Percentiles rank a stretch among this genome's conserved stretches.
Conservation (phyloP, 257 asterid species). For the Capsicum pubescens region DNA sequence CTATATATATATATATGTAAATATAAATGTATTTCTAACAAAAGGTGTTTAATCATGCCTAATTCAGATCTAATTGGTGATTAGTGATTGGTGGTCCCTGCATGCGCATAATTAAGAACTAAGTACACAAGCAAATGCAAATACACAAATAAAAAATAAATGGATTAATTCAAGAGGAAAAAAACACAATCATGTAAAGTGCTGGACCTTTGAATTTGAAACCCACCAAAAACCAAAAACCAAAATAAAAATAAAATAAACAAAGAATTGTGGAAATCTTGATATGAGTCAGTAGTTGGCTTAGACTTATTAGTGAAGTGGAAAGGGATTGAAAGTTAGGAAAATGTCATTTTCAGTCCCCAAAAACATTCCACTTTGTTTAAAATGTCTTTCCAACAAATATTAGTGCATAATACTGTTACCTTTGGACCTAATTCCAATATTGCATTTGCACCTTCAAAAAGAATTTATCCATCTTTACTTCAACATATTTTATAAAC, state of each 20-base stretch:
- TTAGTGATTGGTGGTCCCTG: not conserved
- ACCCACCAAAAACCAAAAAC: slow-evolving; percentile 51
- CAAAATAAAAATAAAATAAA: slow-evolving; percentile 16
- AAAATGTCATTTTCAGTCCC: slow-evolving; percentile 58
- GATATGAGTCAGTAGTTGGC: slow-evolving; percentile 19
- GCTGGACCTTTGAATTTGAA: slow-evolving; percentile 40
- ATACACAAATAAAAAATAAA: not conserved
- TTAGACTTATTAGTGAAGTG: slow-evolving; percentile 27
- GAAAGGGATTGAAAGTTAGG: slow-evolving; percentile 54
- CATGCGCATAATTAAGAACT: not conserved
- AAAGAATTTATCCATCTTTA: not conserved
- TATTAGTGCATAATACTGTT: slow-evolving; percentile 49
- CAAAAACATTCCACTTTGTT: slow-evolving; percentile 35
- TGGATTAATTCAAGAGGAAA: not conserved
- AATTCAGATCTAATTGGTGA: not conserved
- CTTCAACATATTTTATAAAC: not conserved
- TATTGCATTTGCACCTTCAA: slow-evolving; percentile 35
- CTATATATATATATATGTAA: too few species aligned
- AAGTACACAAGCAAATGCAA: slow-evolving; percentile 21
- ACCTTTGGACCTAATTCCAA: slow-evolving; percentile 32
- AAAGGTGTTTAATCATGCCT: not conserved
- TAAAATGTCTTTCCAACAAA: slow-evolving; percentile 42
- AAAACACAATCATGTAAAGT: slow-evolving; percentile 32
- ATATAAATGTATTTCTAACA: not conserved
- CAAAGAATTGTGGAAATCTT: not conserved